Evolutionary conservation across 2,329 filamentous ascomycete genomes (phyloP).

Genomic region (Hymenotorrendiella dingleyae): DNA sequence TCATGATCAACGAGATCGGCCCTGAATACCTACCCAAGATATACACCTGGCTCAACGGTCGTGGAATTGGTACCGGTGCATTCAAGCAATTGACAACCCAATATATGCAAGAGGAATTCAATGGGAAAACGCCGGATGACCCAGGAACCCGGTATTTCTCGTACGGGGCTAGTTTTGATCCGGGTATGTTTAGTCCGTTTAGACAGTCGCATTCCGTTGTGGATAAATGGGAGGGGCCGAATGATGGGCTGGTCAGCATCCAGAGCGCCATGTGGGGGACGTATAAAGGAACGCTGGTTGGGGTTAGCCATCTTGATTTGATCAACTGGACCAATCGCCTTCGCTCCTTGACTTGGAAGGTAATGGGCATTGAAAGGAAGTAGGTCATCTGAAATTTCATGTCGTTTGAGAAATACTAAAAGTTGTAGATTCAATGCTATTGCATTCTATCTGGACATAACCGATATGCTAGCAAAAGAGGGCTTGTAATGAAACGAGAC

Average conservation of each 20-base stretch:
- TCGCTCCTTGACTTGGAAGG: slow-evolving; percentile 47
- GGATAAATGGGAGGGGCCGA: slow-evolving; percentile 47
- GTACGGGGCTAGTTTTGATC: slow-evolving; percentile 49
- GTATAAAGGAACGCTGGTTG: slow-evolving; percentile 58
- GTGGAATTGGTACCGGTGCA: slow-evolving; percentile 52
- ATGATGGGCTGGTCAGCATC: slow-evolving; percentile 64
- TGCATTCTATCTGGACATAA: slow-evolving; percentile 60
- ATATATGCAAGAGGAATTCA: slow-evolving; percentile 56
- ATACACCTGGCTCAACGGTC: slow-evolving; percentile 44
- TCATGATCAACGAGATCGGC: slow-evolving; percentile 42
- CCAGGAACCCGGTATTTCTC: slow-evolving; percentile 53
- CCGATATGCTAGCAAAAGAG: slow-evolving; percentile 67
- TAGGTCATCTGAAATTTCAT: slow-evolving; percentile 34
- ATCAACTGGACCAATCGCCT: slow-evolving; percentile 64
- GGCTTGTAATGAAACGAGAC: too few relatives aligned
- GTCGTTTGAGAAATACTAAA: slow-evolving; percentile 8
- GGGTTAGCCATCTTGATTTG: slow-evolving; percentile 57
- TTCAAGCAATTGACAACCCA: slow-evolving; percentile 54
- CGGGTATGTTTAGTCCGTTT: slow-evolving; percentile 62
- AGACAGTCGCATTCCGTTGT: slow-evolving; percentile 47
- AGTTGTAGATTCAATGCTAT: slow-evolving; percentile 55
- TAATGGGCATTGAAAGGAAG: slow-evolving; percentile 46
- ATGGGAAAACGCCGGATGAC: slow-evolving; percentile 49
- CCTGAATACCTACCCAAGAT: slow-evolving; percentile 46
- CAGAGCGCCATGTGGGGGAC: slow-evolving; percentile 55